Base-by-base conservation (phyloP, 257 asterid species). In the Rhazya stricta region DNA sequence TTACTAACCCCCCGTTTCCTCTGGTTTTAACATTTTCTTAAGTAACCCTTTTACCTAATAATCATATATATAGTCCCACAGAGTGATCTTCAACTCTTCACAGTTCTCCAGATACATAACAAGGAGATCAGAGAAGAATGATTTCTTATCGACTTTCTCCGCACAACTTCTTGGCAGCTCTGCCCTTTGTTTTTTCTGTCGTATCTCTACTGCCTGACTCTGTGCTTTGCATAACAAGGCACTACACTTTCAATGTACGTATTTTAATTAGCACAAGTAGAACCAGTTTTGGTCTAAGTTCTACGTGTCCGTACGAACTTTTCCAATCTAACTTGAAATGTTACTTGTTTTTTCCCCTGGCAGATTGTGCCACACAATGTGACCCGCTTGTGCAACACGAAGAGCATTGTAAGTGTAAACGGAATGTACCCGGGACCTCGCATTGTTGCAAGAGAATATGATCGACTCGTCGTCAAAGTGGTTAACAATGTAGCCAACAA, bases 371-470 rank as follows among this genome's bases (percentile, higher is more conserved):
- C 79, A 50, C 89, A 79, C 10, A 90, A 86, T 48, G 88, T 86
- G 79, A 90, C 93, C 0, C 79, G 96, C 32, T 54, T 90, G 68
- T 86, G 93, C 84, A 83, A 56, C 60, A 88, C 90, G 30, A 90
- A 88, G 89, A 86, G 89, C 77, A 68, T 90, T n/a, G 34, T 85
- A 10, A 90, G 79, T 21, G 93, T 86, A 1, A 90, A 90, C 11
- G 91, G 91, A 3, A 80, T 34, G 62, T 86, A 79, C 78, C 96
- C 96, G 0, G 96, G 96, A 30, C 96, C 93, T 57, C 85, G 80
- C 16, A 75, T 90, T 42, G 57, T 88, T 32, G 96, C 91, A 13
- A 84, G 90, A 71, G 96, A 90, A 73, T 93, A 89, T 7, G 96
- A 90, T 71, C 86, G n/a, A 58, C 82, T 90, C 32, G 21, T 90